phyloP scores from a whole-genome alignment of 805 yeast genomes.

The Starmera pachycereana region DNA sequence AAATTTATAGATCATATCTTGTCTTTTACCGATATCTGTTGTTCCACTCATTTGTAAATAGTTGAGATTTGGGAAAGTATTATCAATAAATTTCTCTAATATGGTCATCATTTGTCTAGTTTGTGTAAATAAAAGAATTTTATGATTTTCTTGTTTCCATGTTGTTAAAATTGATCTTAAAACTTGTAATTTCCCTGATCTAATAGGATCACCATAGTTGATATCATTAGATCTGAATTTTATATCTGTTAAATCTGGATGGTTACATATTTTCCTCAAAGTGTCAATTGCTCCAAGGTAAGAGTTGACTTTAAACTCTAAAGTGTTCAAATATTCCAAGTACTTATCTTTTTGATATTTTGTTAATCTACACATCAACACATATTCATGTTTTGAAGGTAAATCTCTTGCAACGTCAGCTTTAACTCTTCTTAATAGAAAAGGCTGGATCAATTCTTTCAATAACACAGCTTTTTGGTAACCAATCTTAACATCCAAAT shows the following conservation, averaged over 20 bases:
- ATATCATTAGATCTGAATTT: conserved; percentile 19
- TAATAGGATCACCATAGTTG: conserved; percentile 43
- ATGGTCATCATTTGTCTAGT: conserved; percentile 92
- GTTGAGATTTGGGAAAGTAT: conserved; percentile 26
- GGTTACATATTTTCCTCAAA: conserved; percentile 87
- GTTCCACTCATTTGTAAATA: conserved; percentile 92
- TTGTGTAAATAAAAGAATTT: conserved; percentile 81
- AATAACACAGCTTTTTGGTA: conserved; percentile 91
- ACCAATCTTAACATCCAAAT: conserved; percentile 92
- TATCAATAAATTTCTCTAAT: conserved; percentile 53
- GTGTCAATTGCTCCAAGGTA: conserved; percentile 89
- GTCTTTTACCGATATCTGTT: conserved; percentile 71
- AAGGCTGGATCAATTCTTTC: conserved; percentile 83
- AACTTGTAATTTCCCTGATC: conserved; percentile 89
- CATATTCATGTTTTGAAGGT: conserved; percentile 91
- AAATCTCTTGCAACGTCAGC: conserved; percentile 91
- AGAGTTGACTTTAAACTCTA: conserved; percentile 63
- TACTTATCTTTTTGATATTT: conserved; percentile 65
- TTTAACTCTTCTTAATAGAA: conserved; percentile 76
- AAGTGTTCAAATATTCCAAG: conserved; percentile 62
- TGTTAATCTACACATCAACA: conserved; percentile 81
- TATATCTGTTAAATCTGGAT: conserved; percentile 72
- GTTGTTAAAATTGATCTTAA: conserved; percentile 60
- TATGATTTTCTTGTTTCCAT: conserved; percentile 72
- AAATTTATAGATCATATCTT: conserved; percentile 69